These are phyloP conservation scores for Scleroderma citrinum DNA, from an alignment of 768 basidiomycete species.

Conservation along the genomic window DNA sequence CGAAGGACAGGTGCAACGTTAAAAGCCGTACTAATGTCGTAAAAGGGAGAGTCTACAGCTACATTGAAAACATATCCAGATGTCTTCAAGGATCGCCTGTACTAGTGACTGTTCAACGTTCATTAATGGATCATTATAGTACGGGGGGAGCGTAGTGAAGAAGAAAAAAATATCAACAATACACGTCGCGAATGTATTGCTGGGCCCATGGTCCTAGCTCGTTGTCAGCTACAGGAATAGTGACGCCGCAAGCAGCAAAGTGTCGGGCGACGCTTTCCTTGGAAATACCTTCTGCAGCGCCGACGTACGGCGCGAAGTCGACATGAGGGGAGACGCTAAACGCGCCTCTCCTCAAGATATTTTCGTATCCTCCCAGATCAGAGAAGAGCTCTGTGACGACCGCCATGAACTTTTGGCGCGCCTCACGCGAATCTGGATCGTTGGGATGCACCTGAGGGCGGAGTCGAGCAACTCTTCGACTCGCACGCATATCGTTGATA, in stretches of 20 bases:
- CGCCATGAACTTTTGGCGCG: slow-evolving; percentile 36
- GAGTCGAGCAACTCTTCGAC: slow-evolving; percentile 44
- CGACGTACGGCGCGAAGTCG: slow-evolving; percentile 27
- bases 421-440: slow-evolving; percentile 28
- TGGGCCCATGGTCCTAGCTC: slow-evolving; percentile 37
- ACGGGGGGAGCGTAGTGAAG: neutral
- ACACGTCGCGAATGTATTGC: slow-evolving; percentile 28
- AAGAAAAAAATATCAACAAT: slow-evolving; percentile 13
- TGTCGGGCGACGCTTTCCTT: slow-evolving; percentile 34
- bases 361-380: slow-evolving; percentile 34
- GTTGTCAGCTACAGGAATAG: slow-evolving; percentile 28
- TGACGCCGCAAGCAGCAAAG: slow-evolving; percentile 38
- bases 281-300: slow-evolving; percentile 23
- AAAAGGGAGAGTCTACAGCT: slow-evolving; percentile 8
- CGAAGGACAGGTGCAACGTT: slow-evolving; percentile 2
- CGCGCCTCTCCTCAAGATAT: slow-evolving; percentile 29
- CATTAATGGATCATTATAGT: slow-evolving; percentile 2
- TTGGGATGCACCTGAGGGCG: slow-evolving; percentile 32
- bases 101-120: slow-evolving; percentile 3
- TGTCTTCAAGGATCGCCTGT: slow-evolving; percentile 13
- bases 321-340: slow-evolving; percentile 31
- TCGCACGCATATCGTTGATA: slow-evolving; percentile 40
- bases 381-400: slow-evolving; percentile 37
- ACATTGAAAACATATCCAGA: slow-evolving; percentile 23
- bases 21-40: slow-evolving; percentile 17